phyloP scores from a whole-genome alignment of 768 basidiomycete species.

The Lentinula lateritia region DNA sequence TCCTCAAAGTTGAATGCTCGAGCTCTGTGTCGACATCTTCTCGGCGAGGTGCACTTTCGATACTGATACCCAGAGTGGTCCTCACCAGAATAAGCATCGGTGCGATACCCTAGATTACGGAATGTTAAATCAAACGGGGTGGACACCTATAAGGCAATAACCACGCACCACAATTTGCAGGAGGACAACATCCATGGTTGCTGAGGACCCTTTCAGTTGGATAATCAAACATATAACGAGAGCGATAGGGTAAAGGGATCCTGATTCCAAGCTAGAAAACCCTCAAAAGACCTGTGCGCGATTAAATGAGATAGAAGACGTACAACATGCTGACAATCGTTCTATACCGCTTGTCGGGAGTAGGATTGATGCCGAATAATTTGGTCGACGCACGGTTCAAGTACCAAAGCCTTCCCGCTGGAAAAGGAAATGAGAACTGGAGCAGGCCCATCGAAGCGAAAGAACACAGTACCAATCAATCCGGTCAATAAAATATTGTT shows the following conservation, averaged over 20 bases:
- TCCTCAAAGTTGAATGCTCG: background rate
- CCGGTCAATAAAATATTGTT: slow-evolving; percentile 4
- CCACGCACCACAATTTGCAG: slow-evolving; percentile 3
- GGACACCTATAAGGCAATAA: background rate
- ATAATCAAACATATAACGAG: slow-evolving; percentile 2
- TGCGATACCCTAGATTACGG: background rate
- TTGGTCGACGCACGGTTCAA: background rate
- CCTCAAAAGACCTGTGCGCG: background rate
- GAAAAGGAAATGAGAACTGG: background rate
- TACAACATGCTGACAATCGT: slow-evolving; percentile 4
- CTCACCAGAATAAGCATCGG: slow-evolving; percentile 1
- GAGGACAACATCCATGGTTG: background rate
- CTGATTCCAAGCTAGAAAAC: slow-evolving; percentile 1
- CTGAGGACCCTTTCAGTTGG: background rate
- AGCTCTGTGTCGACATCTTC: slow-evolving; percentile 1
- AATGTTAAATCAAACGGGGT: background rate
- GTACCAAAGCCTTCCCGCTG: slow-evolving; percentile 6
- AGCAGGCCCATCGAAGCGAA: background rate
- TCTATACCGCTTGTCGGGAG: background rate
- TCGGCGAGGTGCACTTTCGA: background rate
- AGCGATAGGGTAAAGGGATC: slow-evolving; percentile 1
- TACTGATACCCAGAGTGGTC: background rate
- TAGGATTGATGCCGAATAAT: background rate
- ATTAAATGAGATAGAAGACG: background rate
- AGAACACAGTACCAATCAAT: background rate